Evolutionary conservation across 371 early-diverging fungal genomes (phyloP).

Genomic region (Haplosporangium sp.): DNA sequence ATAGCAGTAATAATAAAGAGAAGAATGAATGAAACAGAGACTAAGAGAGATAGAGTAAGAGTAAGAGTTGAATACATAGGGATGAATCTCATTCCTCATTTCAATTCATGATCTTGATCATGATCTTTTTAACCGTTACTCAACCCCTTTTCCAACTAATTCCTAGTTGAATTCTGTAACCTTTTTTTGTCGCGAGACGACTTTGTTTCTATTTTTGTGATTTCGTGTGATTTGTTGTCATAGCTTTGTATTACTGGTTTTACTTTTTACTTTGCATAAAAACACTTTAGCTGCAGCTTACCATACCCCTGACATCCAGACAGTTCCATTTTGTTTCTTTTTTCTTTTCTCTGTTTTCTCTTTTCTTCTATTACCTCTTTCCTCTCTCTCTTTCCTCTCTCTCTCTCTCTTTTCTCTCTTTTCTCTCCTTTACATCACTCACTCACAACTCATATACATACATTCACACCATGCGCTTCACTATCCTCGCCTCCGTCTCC

Average conservation of each 20-base stretch:
- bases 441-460: background rate
- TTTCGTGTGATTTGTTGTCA: too few relatives aligned
- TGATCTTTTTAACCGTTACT: conserved; percentile 1
- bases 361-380: conserved; percentile 2
- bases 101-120: background rate
- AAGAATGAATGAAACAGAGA: too few relatives aligned
- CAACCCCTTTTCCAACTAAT: background rate
- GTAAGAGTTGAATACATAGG: too few relatives aligned
- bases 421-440: background rate
- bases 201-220: conserved; percentile 6
- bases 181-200: background rate
- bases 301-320: conserved; percentile 7
- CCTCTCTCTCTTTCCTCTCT: conserved; percentile 3
- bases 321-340: background rate
- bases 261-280: background rate
- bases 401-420: background rate
- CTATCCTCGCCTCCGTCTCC: conserved; percentile 22
- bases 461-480: conserved; percentile 31
- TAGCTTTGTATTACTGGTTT: background rate
- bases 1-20: too few relatives aligned
- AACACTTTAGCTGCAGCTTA: background rate
- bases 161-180: background rate
- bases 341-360: background rate
- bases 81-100: background rate
- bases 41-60: too few relatives aligned